Base-by-base conservation (phyloP, 2,329 filamentous ascomycete species). In the Ophiognomonia clavigignenti-juglandacearum region DNA sequence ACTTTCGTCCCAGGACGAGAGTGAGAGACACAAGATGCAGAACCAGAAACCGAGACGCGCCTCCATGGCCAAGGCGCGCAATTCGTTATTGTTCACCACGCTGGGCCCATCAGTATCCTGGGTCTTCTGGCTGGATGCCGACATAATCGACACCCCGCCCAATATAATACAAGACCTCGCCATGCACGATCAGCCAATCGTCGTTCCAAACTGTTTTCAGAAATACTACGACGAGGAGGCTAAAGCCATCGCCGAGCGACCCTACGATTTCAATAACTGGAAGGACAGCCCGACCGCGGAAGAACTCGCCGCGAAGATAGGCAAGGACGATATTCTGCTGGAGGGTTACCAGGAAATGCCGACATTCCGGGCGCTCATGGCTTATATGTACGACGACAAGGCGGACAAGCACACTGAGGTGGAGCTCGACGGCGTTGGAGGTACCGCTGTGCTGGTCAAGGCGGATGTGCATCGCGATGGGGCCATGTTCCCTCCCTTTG, bases 231-330 rank as follows among this genome's bases (percentile, higher is more conserved):
- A 96, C 53, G 58, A 72, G 1, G 77, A 85, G 13, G 83, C 78
- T 43, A 84, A 85, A 59, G 75, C 81, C 54, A 79, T 80, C 71
- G 81, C 83, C 36, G 82, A 92, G 61, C 82, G 93, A 4, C 83
- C 91, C 0, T 98, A 98, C 65, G 93, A 98, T 69, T 97, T 85
- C 75, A 98, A 98, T 71, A 95, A 87, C 64, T 98, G 93, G 93
- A 83, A 92, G 60, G 93, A 98, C 63, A 95, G 88, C 61, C 77
- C 84, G 1, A 84, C 78, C 2, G 92, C 93, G 1, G 78, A 85
- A 61, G 77, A 86, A 29, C 70, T 98, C 53, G 91, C 80, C 2
- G 71, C 77, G 10, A 82, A 82, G 59, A 91, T 98, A 90, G 88
- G 82, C 0, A 85, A 84, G 1, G 92, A 98, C 58, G 93, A 98